Evolutionary conservation across 768 basidiomycete genomes (phyloP).

Genomic region (Mycena floridula): DNA sequence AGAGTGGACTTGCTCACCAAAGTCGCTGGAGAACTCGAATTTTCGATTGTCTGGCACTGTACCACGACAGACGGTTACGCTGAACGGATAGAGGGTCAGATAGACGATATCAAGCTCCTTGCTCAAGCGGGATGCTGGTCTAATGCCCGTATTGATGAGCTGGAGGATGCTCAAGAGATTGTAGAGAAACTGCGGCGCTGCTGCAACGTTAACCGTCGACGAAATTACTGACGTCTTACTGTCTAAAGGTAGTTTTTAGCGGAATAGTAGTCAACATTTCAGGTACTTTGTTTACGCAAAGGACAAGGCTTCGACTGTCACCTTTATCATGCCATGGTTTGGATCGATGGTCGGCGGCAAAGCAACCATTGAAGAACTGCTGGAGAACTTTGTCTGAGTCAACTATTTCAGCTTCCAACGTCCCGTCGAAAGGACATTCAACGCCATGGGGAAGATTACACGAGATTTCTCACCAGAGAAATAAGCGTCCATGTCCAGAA

Average conservation of each 20-base stretch:
- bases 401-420: slow-evolving; percentile 11
- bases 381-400: slow-evolving; percentile 19
- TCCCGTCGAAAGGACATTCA: neutral
- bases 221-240: no score
- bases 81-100: neutral
- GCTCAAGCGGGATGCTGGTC: neutral
- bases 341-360: slow-evolving; percentile 17
- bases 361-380: slow-evolving; percentile 16
- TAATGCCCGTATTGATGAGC: neutral
- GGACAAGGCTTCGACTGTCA: no score
- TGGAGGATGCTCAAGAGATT: neutral
- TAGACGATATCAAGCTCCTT: neutral
- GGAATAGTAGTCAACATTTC: no score
- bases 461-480: slow-evolving; percentile 10
- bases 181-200: no score
- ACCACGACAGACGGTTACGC: neutral
- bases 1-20: neutral
- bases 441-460: neutral
- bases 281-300: no score
- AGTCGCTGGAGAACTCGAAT: neutral
- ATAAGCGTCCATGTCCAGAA: slow-evolving; percentile 20
- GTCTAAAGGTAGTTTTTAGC: no score
- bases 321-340: no score
- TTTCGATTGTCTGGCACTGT: neutral
- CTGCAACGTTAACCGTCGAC: no score